Percentiles rank a stretch among this genome's conserved stretches.
These are phyloP conservation scores for Salix arbutifolia DNA, from an alignment of 345 rosid species.

Conservation along the genomic window DNA sequence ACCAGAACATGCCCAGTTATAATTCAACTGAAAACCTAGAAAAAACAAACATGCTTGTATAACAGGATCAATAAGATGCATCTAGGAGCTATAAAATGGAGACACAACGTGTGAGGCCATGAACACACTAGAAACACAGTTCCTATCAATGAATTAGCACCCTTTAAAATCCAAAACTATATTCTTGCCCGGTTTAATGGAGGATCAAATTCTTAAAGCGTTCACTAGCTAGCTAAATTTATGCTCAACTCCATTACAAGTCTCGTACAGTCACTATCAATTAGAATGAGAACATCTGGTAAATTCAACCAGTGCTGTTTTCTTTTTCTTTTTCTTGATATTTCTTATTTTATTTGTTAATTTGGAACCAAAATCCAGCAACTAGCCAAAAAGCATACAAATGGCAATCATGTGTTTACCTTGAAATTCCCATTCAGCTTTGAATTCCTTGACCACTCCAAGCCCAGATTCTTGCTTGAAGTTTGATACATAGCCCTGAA, in stretches of 20 bases:
- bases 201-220: not conserved
- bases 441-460: conserved; percentile 79
- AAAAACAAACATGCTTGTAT: not conserved
- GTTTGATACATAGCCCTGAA: conserved; percentile 80
- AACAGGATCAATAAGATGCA: not conserved
- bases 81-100: not conserved
- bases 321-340: not conserved
- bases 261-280: not conserved
- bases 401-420: conserved; percentile 32
- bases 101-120: not conserved
- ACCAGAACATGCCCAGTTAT: not conserved
- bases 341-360: not conserved
- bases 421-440: conserved; percentile 58
- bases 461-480: conserved; percentile 53
- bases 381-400: not conserved
- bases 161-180: not conserved
- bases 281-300: not conserved
- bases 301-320: not conserved
- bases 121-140: not conserved
- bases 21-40: not conserved
- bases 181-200: not conserved
- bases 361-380: not conserved
- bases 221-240: not conserved
- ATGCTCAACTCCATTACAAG: not conserved
- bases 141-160: not conserved